Evolutionary conservation across 2,329 filamentous ascomycete genomes (phyloP), one percentile per base, ranked within the genome.

Genomic region (Zymoseptoria crescenta): DNA sequence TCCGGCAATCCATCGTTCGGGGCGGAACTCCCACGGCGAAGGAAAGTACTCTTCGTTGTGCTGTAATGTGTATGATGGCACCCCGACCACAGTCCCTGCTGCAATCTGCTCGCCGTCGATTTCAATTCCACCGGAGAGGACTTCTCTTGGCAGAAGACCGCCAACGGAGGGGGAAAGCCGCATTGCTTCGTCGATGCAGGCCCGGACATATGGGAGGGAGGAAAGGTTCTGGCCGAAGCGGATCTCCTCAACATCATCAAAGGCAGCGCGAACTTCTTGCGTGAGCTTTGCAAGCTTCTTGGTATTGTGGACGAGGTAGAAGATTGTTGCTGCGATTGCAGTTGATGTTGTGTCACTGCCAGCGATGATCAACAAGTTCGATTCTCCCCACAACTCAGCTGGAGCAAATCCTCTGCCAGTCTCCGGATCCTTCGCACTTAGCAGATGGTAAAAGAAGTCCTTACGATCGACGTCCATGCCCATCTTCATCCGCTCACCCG

Each of bases 151-250:
- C 49, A 77, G 55, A 52, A 72, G 58, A 54, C 68, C 64, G 53
- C 73, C 69, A 0, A 77, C 74, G 0, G 77, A 74, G 2, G 80
- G 78, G 3, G 75, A 75, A 48, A 80, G 67, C 9, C 80, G 74
- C 59, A 81, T 69, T 0, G 74, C 69, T 63, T 82, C 79, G 48
- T 80, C 74, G 50, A 82, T 72, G 54, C 74, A 75, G 8, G 78
- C 79, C 1, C 72, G 71, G 1, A 81, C 69, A 61, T 79, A 81
- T 0, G 54, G 55, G 56, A 73, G 74, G 9, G 52, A 60, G n/a
- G 68, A 64, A 2, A 80, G 65, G 4, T 64, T 60, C 1, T 67
- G 55, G 4, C 70, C 71, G 77, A 61, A 79, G 72, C 1, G 76
- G 74, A 65, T 82, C 74, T 65, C 76, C 75, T 55, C 78, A 75